Base-by-base conservation (phyloP, 208 protist genomes). In the Crithidia sp. region DNA sequence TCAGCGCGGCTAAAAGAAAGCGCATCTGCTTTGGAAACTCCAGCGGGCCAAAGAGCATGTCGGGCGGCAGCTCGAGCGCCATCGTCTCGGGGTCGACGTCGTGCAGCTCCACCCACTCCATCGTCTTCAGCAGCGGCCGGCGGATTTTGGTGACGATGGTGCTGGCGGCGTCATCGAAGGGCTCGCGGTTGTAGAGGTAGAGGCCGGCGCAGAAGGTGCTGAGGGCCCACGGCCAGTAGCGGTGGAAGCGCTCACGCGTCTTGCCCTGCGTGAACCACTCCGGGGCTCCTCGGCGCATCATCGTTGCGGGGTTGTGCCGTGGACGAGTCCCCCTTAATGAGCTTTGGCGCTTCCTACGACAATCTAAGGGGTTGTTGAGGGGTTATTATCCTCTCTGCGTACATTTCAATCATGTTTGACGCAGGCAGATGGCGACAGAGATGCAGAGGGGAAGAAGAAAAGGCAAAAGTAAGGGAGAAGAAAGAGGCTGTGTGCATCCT, bases 71-170 rank as follows among this genome's bases (percentile, higher is more conserved):
- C 81, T 97, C 90, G 3, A 97, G 79, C 55, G 90, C 83, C 88
- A 94, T 92, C 67, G 90, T 86, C 82, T 97, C 90, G 5, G 90
- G 93, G 66, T 95, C 90, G 59, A 95, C 90, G 67, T 97, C 93
- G 71, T 92, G 88, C 61, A 94, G 53, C 78, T 97, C 93, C 71
- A 97, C 88, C 91, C 90, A 95, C 82, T 95, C 88, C 87, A 93
- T 95, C 41, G 85, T 92, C 72, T 84, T 80, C 4, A 97, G 81
- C 61, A 97, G 68, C 28, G 93, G 90, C 49, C 85, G 84, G 53
- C 93, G 88, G 53, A 97, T 90, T 53, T 84, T 89, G 5, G 87
- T 93, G 10, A 90, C 84, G 13, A 94, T 84, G 28, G 90, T 82
- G 17, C 80, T 84, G 3, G 88, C 88, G 19, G 88, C 87, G 61